Percentiles rank a stretch among this genome's conserved stretches.
Conservation (phyloP, 129 eudicot genomes). For the Flaveria sonorensis region DNA sequence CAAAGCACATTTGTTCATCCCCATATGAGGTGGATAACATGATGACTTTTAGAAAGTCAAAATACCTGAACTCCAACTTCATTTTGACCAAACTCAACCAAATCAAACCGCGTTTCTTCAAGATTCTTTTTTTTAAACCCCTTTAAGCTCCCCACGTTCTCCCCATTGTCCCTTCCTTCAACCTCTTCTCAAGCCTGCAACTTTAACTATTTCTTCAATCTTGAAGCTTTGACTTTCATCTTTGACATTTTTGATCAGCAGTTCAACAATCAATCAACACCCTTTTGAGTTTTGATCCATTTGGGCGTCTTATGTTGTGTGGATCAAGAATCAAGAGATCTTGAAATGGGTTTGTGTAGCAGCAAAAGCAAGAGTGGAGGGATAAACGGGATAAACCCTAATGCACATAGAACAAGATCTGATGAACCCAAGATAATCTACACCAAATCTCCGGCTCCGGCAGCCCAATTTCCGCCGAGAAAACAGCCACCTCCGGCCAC, state of each 20-base stretch:
- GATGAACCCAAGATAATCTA: slow-evolving; percentile 42
- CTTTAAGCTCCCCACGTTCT: slow-evolving; percentile 42
- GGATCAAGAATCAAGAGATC: slow-evolving; percentile 13
- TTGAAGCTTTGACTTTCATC: neutral
- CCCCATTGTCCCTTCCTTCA: slow-evolving; percentile 32
- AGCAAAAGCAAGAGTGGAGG: slow-evolving; percentile 50
- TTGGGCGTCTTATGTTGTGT: slow-evolving; percentile 1
- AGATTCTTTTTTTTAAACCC: slow-evolving; percentile 26
- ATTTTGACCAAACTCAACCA: slow-evolving; percentile 34
- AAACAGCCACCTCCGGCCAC: slow-evolving; percentile 41
- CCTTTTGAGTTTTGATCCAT: too few species aligned
- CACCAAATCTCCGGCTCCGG: slow-evolving; percentile 57
- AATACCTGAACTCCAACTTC: slow-evolving; percentile 15
- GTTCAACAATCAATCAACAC: too few species aligned
- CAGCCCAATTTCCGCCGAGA: slow-evolving; percentile 37
- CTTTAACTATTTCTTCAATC: neutral
- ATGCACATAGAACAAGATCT: slow-evolving; percentile 31
- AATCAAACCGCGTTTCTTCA: slow-evolving; percentile 40
- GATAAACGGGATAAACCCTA: slow-evolving; percentile 3
- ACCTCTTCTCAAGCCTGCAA: slow-evolving; percentile 8
- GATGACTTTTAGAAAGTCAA: slow-evolving; percentile 32
- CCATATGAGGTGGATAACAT: slow-evolving; percentile 21
- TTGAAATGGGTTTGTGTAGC: slow-evolving; percentile 56
- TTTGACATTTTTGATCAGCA: slow-evolving; percentile 10
- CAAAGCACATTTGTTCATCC: slow-evolving; percentile 31